These are phyloP conservation scores for Conoideocrella luteorostrata DNA, from an alignment of 2,329 filamentous ascomycete genomes.

Conservation along the genomic window DNA sequence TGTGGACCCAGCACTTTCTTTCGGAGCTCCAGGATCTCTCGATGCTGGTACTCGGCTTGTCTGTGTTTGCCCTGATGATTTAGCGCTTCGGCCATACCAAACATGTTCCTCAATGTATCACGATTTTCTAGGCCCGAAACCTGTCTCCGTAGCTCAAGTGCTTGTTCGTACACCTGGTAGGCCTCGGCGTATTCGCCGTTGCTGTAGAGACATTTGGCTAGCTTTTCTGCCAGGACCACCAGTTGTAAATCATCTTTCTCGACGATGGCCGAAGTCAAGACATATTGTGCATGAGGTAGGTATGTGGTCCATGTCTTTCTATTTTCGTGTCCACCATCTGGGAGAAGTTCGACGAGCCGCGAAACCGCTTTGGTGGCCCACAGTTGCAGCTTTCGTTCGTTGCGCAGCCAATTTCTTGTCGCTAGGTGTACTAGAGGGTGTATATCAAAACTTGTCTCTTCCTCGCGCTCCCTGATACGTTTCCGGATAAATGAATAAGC, in stretches of 20 bases:
- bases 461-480: neutral
- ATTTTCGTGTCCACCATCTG: neutral
- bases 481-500: neutral
- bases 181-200: neutral
- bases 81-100: too few relatives aligned
- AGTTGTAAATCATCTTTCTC: neutral
- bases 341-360: neutral
- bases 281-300: neutral
- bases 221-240: neutral
- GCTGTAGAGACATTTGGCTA: neutral
- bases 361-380: neutral
- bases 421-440: neutral
- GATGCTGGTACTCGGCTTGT: too few relatives aligned
- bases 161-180: too few relatives aligned
- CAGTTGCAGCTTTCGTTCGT: neutral
- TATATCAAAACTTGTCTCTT: neutral
- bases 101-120: too few relatives aligned
- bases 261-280: neutral
- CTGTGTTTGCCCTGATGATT: too few relatives aligned
- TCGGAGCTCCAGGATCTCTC: too few relatives aligned
- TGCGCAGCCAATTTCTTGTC: neutral
- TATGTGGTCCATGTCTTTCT: neutral
- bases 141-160: too few relatives aligned
- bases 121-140: too few relatives aligned
- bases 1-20: too few relatives aligned